Evolutionary conservation across 495 filamentous ascomycete genomes (phyloP), one percentile per base, ranked within the genome.

Genomic region (Penicillium ochrochloron): DNA sequence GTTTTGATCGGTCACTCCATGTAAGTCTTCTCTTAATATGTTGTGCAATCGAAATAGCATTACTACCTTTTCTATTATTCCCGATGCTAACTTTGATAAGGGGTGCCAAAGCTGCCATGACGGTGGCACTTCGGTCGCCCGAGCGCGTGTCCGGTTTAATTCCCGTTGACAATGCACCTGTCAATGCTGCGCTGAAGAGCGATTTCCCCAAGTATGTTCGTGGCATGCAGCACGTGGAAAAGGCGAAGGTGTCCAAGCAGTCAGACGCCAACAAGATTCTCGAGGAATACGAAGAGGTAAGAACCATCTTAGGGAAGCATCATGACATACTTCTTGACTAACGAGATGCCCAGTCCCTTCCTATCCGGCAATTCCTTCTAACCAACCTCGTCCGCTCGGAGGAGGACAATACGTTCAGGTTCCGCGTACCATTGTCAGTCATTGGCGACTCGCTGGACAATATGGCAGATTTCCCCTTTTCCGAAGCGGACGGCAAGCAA

Each of bases 21-120:
- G 94, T 94, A 79, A 63, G 86, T 25, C 69, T 48, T 1, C 31
- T 2, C 33, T 55, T 31, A 4, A 46, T 5, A 48, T 48, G 10
- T 12, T 10, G 6, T 12, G 42, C 21, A 12, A 25, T 12, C 21
- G 10, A 14, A n/a, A 61, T 56, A 10, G n/a, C 41, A 2, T 19
- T 5, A 19, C 5, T 19, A 19, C 41, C 41, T 55, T 33, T 25
- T 3, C 35, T 57, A 23, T 57, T 48, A 59, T 56, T 12, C 42
- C 63, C n/a, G 35, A 33, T 35, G 10, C 21, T 37, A 23, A 53
- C 55, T 52, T 53, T 39, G 9, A 12, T 3, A 48, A 93, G 91
- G 91, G 96, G 96, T 57, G 95, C 95, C 41, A 99, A 99, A 83
- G 88, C 90, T 3, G 94, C 92, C 57, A 97, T 98, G 94, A 84